Percentiles rank a stretch among this genome's conserved stretches.
Conservation (phyloP, 2,329 filamentous ascomycete genomes). For the Botrytis aclada region DNA sequence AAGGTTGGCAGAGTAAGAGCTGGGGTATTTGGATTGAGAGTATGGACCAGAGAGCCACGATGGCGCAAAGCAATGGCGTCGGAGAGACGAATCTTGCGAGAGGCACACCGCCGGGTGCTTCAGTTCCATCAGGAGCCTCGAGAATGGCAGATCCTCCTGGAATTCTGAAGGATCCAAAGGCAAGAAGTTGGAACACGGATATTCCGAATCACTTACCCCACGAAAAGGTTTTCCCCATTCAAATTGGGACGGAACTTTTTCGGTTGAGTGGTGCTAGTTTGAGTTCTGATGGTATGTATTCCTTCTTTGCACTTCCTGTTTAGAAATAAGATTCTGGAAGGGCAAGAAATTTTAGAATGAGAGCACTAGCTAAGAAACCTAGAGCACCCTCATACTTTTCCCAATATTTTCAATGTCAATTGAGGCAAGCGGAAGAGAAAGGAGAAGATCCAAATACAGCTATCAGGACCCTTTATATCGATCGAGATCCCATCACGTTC, state of each 20-base stretch:
- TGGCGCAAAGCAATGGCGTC: background rate
- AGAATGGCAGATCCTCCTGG: constrained; percentile 25
- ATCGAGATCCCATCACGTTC: constrained; percentile 87
- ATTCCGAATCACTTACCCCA: constrained; percentile 40
- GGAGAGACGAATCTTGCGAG: background rate
- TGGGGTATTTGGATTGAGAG: background rate
- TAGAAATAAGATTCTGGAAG: background rate
- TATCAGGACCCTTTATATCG: constrained; percentile 86
- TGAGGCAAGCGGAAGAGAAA: constrained; percentile 60
- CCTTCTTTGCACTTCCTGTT: background rate
- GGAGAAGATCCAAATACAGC: constrained; percentile 34
- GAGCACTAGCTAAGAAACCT: constrained; percentile 46
- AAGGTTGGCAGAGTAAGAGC: background rate
- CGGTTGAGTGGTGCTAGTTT: constrained; percentile 66
- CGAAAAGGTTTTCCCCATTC: constrained; percentile 60
- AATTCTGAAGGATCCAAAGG: constrained; percentile 24
- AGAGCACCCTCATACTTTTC: constrained; percentile 95
- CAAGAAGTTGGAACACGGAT: constrained; percentile 33
- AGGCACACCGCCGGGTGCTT: background rate
- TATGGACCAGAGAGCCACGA: background rate
- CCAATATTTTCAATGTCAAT: constrained; percentile 83
- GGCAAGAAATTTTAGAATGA: background rate
- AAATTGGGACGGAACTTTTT: constrained; percentile 68
- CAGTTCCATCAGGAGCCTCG: background rate
- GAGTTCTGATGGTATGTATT: constrained; percentile 64